Evolutionary conservation across 2,329 filamentous ascomycete species (phyloP).

Genomic region (Sordariomycetes sp.): DNA sequence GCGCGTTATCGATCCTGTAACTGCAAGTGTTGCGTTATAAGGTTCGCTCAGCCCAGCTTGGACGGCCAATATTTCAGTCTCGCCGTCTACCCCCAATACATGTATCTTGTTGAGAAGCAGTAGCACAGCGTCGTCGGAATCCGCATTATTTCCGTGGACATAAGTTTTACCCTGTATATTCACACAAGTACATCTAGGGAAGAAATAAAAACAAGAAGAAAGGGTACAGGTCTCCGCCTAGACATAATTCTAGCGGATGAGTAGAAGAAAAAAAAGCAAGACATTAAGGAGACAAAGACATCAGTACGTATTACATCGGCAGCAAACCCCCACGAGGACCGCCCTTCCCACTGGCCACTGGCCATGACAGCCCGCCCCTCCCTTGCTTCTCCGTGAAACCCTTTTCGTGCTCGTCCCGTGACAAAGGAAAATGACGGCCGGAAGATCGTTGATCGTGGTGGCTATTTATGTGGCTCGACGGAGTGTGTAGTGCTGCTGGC

Average conservation of each 20-base stretch:
- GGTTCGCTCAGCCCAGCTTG: no score
- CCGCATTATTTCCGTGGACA: background rate
- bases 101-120: no score
- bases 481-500: background rate
- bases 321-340: background rate
- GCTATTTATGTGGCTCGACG: background rate
- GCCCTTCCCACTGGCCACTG: background rate
- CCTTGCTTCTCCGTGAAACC: background rate
- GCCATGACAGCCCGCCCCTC: background rate
- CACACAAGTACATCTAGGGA: conserved; percentile 1
- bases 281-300: conserved; percentile 4
- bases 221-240: background rate
- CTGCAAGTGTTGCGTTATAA: no score
- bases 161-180: conserved; percentile 1
- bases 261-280: conserved; percentile 11
- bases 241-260: conserved; percentile 14
- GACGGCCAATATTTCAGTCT: no score
- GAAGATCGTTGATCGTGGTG: background rate
- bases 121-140: background rate
- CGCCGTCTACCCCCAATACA: no score
- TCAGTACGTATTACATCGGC: conserved; percentile 6
- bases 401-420: background rate
- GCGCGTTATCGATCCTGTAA: background rate
- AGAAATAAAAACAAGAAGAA: conserved; percentile 1
- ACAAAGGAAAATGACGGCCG: background rate